Evolutionary conservation across 2,329 filamentous ascomycete species (phyloP).

Genomic region (Nannizziopsis barbatae): DNA sequence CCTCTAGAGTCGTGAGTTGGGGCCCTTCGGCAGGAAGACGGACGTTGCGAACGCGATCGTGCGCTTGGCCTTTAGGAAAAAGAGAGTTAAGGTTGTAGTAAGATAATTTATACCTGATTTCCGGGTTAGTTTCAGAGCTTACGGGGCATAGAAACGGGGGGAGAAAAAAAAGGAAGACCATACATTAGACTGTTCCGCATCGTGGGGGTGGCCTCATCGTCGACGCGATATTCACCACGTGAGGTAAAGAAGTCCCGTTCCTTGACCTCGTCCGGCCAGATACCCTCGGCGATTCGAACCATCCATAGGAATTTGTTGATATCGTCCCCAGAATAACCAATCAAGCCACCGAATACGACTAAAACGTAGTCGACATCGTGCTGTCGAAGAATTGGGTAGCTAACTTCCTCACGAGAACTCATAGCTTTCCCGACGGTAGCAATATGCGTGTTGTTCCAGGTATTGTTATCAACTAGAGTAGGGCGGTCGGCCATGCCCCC

Average conservation of each 20-base stretch:
- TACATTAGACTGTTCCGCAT: constrained; percentile 99
- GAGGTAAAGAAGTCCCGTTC: constrained; percentile 92
- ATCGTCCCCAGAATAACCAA: constrained; percentile 96
- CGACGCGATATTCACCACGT: constrained; percentile 88
- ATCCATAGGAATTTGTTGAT: constrained; percentile 99
- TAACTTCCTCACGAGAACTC: constrained; percentile 94
- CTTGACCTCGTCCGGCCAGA: constrained; percentile 99
- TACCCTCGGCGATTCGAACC: constrained; percentile 96
- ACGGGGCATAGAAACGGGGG: not conserved
- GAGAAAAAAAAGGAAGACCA: constrained; percentile 37
- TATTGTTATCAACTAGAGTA: constrained; percentile 98
- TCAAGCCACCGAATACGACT: constrained; percentile 86
- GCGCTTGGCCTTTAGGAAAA: constrained; percentile 82
- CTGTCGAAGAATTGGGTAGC: constrained; percentile 95
- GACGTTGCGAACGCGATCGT: constrained; percentile 75
- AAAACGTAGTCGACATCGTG: constrained; percentile 99
- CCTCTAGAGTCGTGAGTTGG: constrained; percentile 77
- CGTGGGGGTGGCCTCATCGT: constrained; percentile 81
- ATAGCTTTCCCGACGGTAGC: constrained; percentile 98
- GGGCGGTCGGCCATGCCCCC: constrained; percentile 97
- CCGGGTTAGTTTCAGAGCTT: constrained; percentile 4
- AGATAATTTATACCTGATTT: constrained; percentile 93
- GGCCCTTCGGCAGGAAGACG: constrained; percentile 75
- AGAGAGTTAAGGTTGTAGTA: constrained; percentile 95
- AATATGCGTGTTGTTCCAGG: constrained; percentile 99